Evolutionary conservation across 768 basidiomycete genomes (phyloP), one percentile per base, ranked within the genome.

Genomic region (Crassisporium funariophilum): DNA sequence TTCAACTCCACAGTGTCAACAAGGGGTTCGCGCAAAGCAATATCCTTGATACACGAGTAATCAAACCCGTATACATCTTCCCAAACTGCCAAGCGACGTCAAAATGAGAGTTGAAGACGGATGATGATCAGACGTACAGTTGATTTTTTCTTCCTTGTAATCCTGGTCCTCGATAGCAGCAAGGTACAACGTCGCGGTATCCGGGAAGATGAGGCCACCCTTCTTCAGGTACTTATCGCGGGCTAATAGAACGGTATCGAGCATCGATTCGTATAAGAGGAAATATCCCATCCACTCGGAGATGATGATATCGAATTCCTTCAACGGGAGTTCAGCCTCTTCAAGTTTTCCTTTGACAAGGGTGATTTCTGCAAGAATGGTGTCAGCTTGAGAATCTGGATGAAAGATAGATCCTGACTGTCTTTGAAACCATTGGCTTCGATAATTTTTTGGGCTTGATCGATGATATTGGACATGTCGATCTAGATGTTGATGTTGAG

Each of bases 201-300:
- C 97, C 8, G 97, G 97, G 77, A 99, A 98, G 65, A 99, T 91
- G 41, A 90, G 77, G 45, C 97, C 97, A 35, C 73, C 90, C 41
- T 83, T 83, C 58, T 89, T 93, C 59, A 99, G 83, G 75, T 97
- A 98, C 69, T 91, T 91, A 78, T 99, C 97, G 47, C 97, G 83
- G 5, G 97, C 97, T 37, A 95, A 78, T 34, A 99, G 83, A 45
- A 99, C 97, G 19, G 95, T 98, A 72, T 99, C 95, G 56, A 98
- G 84, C 97, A 99, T 98, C 61, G 93, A 95, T 68, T 98, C 97
- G 75, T 98, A 98, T 24, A 99, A 82, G 40, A 98, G 76, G 80
- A 98, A 98, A 73, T 99, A 99, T 34, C 97, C 97, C 97, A 99
- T 99, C 97, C 95, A 99, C 68, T 99, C 97, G 51, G 94, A 97